Evolutionary conservation across 75 land plant genomes (phyloP).

Genomic region (Pinus taeda): DNA sequence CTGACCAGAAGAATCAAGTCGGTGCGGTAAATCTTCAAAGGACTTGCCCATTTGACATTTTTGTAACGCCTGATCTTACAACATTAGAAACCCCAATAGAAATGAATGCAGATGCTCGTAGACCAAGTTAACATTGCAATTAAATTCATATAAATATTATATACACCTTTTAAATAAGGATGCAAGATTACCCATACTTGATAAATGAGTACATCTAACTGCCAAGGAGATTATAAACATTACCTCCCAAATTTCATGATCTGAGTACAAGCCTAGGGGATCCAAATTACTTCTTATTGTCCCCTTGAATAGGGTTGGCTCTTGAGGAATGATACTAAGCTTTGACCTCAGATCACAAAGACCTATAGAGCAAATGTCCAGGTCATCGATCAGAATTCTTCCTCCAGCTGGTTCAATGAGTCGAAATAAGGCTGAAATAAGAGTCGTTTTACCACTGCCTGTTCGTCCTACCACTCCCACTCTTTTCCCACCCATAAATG

Average conservation of each 20-base stretch:
- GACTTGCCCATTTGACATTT: conserved; percentile 71
- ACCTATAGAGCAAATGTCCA: conserved; percentile 73
- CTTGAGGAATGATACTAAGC: conserved; percentile 95
- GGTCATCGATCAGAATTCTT: conserved; percentile 67
- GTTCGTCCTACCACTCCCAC: conserved; percentile 93
- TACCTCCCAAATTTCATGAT: conserved; percentile 84
- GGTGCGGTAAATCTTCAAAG: conserved; percentile 48
- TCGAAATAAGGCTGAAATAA: conserved; percentile 90
- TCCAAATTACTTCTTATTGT: conserved; percentile 82
- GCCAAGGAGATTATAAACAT: neutral
- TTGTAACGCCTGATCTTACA: conserved; percentile 51
- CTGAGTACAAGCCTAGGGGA: conserved; percentile 63
- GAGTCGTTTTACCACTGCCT: conserved; percentile 94
- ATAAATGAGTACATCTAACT: neutral
- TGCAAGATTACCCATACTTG: too few relatives aligned
- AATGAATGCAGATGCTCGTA: too few relatives aligned
- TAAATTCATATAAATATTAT: too few relatives aligned
- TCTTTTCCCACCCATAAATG: conserved; percentile 78
- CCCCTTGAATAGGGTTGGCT: conserved; percentile 91
- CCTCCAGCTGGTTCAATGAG: conserved; percentile 86
- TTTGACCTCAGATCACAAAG: conserved; percentile 82
- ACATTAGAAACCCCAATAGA: too few relatives aligned
- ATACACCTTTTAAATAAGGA: too few relatives aligned
- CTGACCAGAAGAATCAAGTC: conserved; percentile 76
- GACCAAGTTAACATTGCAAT: neutral